phyloP scores from a whole-genome alignment of 1,139 yeast species.

The Pichia sp. region DNA sequence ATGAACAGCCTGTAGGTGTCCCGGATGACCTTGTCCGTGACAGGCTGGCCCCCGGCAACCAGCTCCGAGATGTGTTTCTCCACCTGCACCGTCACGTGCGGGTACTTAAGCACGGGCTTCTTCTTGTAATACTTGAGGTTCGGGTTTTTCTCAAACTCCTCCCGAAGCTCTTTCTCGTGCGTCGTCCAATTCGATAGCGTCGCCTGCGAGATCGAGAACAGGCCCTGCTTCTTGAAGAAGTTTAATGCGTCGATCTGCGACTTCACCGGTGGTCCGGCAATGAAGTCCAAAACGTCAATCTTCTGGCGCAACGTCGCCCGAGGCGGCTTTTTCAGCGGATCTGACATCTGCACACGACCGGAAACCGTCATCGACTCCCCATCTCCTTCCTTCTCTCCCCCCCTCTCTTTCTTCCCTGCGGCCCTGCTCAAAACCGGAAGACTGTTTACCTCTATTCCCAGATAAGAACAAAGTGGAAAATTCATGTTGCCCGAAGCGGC shows the following conservation, averaged over 20 bases:
- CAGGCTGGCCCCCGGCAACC: slow-evolving; percentile 14
- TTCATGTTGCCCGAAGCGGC: not conserved
- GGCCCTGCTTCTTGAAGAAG: slow-evolving; percentile 21
- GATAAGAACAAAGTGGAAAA: not conserved
- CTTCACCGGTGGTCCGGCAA: slow-evolving; percentile 27
- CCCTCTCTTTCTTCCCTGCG: not conserved
- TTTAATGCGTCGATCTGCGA: slow-evolving; percentile 27
- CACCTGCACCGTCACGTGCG: slow-evolving; percentile 30
- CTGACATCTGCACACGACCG: not conserved
- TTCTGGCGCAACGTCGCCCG: slow-evolving; percentile 32
- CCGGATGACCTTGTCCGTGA: slow-evolving; percentile 29
- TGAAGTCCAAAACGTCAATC: slow-evolving; percentile 30
- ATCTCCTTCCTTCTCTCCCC: not conserved
- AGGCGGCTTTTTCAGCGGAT: slow-evolving; percentile 18
- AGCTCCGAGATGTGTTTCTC: slow-evolving; percentile 25
- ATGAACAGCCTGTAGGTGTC: slow-evolving; percentile 23
- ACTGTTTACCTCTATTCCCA: not conserved
- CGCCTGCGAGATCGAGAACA: slow-evolving; percentile 33
- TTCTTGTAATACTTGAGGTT: slow-evolving; percentile 26
- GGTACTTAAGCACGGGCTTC: slow-evolving; percentile 31
- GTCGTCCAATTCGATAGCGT: slow-evolving; percentile 32
- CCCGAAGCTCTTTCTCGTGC: slow-evolving; percentile 24
- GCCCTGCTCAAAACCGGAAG: no score
- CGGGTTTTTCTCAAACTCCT: slow-evolving; percentile 25
- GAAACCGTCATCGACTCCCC: not conserved